Evolutionary conservation across 2,329 filamentous ascomycete genomes (phyloP).

Genomic region (Rutstroemia sp.): DNA sequence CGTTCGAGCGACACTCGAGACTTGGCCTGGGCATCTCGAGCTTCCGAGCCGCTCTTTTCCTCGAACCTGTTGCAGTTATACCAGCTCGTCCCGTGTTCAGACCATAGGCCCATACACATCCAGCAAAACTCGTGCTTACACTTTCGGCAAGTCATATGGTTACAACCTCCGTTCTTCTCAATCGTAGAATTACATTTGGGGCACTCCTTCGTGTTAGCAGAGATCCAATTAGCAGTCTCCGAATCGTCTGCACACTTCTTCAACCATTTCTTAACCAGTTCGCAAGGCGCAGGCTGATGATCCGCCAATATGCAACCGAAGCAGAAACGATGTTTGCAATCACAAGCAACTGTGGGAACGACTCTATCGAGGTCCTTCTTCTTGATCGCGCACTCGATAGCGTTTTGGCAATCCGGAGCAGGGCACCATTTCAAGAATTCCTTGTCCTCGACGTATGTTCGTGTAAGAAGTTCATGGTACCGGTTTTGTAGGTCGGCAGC

Average conservation of each 20-base stretch:
- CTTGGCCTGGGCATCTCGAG: slow-evolving; percentile 84
- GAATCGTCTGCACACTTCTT: slow-evolving; percentile 99
- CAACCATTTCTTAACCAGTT: slow-evolving; percentile 87
- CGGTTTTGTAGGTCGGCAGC: slow-evolving; percentile 48
- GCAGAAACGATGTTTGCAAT: slow-evolving; percentile 82
- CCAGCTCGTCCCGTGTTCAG: slow-evolving; percentile 97
- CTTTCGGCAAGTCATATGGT: slow-evolving; percentile 96
- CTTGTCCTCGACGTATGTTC: slow-evolving; percentile 96
- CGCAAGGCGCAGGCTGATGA: slow-evolving; percentile 88
- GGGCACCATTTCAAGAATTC: slow-evolving; percentile 96
- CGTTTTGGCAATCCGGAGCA: slow-evolving; percentile 92
- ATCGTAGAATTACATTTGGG: slow-evolving; percentile 95
- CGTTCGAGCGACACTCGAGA: slow-evolving; percentile 85
- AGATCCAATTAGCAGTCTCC: slow-evolving; percentile 99
- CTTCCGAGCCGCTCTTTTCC: slow-evolving; percentile 88
- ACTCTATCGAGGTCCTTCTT: slow-evolving; percentile 77
- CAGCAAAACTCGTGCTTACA: slow-evolving; percentile 97
- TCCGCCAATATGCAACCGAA: slow-evolving; percentile 88
- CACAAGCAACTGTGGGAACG: slow-evolving; percentile 84
- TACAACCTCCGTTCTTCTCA: slow-evolving; percentile 97
- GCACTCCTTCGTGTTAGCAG: slow-evolving; percentile 97
- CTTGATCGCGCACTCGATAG: slow-evolving; percentile 81
- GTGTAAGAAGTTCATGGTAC: slow-evolving; percentile 79
- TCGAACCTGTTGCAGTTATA: slow-evolving; percentile 98
- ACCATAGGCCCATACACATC: slow-evolving; percentile 99